These are phyloP conservation scores for Nitzschia putrida DNA, from an alignment of 108 stramenopile species.

Conservation along the genomic window DNA sequence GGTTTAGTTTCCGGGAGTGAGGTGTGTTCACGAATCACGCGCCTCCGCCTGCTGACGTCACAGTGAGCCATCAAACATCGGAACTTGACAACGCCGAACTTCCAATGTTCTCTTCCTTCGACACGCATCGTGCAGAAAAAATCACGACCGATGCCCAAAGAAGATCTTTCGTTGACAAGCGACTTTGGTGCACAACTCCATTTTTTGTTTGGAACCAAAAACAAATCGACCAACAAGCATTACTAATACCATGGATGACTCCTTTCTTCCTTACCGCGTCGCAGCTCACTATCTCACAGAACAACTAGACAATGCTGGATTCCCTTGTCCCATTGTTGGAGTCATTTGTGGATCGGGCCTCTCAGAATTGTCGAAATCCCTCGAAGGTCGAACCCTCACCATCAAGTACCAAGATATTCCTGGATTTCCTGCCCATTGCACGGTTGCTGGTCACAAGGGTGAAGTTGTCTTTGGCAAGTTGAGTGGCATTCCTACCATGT, in stretches of 20 bases:
- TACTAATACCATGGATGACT: conserved; percentile 23
- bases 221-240: neutral
- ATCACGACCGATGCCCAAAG: too few relatives aligned
- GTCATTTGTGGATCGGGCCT: conserved; percentile 92
- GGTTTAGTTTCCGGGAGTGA: too few relatives aligned
- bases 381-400: conserved; percentile 54
- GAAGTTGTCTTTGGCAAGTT: conserved; percentile 87
- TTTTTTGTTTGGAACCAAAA: too few relatives aligned
- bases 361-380: conserved; percentile 62
- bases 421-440: conserved; percentile 76
- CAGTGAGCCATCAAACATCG: too few relatives aligned
- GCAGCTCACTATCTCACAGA: conserved; percentile 57
- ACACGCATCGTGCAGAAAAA: too few relatives aligned
- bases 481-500: conserved; percentile 62
- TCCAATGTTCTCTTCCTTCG: too few relatives aligned
- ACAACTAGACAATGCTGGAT: conserved; percentile 34
- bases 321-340: conserved; percentile 63
- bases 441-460: conserved; percentile 86
- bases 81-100: too few relatives aligned
- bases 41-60: too few relatives aligned
- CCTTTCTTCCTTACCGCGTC: conserved; percentile 63
- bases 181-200: too few relatives aligned
- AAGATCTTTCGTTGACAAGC: too few relatives aligned
- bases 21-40: too few relatives aligned
- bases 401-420: conserved; percentile 82